These are phyloP conservation scores for Chamaecyparis obtusa DNA, from an alignment of 75 land plant species.

Conservation along the genomic window DNA sequence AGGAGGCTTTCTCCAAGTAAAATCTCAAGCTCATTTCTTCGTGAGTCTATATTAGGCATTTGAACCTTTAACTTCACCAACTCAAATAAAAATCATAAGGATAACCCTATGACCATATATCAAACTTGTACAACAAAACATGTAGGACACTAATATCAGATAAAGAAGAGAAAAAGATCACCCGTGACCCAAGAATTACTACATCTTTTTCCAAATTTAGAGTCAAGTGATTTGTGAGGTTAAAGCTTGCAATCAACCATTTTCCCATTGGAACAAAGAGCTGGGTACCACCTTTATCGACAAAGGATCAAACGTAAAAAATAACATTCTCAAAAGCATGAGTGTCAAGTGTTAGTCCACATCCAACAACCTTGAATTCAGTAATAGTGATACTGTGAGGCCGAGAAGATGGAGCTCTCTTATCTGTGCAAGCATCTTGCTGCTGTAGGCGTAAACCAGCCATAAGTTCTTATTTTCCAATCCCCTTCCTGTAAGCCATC, in stretches of 20 bases:
- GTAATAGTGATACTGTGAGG: constrained; percentile 81
- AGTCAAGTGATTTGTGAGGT: constrained; percentile 78
- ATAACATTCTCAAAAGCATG: constrained; percentile 90
- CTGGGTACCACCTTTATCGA: constrained; percentile 87
- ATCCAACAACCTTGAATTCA: constrained; percentile 91
- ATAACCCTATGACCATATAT: background rate
- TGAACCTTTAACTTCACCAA: background rate
- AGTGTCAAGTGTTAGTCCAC: constrained; percentile 82
- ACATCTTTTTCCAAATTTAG: constrained; percentile 62
- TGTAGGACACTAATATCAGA: background rate
- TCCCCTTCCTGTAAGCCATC: background rate
- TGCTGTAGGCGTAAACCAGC: background rate
- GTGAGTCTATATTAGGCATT: background rate
- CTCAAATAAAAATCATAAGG: background rate
- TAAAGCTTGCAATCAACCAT: constrained; percentile 87
- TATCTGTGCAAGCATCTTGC: background rate
- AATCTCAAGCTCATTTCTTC: background rate
- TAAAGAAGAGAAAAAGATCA: constrained; percentile 8
- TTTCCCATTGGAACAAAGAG: constrained; percentile 77
- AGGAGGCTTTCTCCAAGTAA: background rate
- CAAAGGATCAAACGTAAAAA: constrained; percentile 71
- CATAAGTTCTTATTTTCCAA: background rate
- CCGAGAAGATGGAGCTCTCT: constrained; percentile 15
- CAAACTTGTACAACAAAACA: background rate
- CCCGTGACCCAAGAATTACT: constrained; percentile 72